These are phyloP conservation scores for Onygenales sp. DNA, from an alignment of 2,329 filamentous ascomycete species.

Conservation along the genomic window DNA sequence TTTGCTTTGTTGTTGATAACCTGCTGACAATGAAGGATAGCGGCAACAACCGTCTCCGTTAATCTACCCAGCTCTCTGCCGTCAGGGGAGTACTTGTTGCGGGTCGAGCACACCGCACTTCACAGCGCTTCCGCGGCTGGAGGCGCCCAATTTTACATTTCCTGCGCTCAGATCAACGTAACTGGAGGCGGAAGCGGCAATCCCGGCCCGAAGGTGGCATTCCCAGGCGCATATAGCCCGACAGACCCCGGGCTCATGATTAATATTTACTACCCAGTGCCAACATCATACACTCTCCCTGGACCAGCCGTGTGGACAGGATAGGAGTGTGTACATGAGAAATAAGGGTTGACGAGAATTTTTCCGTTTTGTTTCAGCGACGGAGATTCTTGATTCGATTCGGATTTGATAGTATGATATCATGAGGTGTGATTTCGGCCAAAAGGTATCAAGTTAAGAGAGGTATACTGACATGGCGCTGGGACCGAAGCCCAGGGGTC, in stretches of 20 bases:
- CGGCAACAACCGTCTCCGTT: neutral
- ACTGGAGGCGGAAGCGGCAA: slow-evolving; percentile 10
- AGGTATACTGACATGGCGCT: no score
- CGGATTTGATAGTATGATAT: no score
- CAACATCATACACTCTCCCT: slow-evolving; percentile 9
- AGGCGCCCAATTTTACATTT: slow-evolving; percentile 7
- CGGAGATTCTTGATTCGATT: no score
- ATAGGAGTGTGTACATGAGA: neutral
- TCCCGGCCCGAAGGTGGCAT: slow-evolving; percentile 10
- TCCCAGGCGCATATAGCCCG: slow-evolving; percentile 14
- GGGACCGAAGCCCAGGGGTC: no score
- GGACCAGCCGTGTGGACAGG: slow-evolving; percentile 11
- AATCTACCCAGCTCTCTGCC: slow-evolving; percentile 1
- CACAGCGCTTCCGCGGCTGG: slow-evolving; percentile 4
- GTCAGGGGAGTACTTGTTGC: slow-evolving; percentile 5
- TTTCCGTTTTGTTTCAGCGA: no score
- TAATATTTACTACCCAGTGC: slow-evolving; percentile 13
- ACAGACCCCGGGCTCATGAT: slow-evolving; percentile 13
- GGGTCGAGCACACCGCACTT: slow-evolving; percentile 6
- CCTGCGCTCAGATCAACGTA: slow-evolving; percentile 13
- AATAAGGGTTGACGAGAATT: no score
- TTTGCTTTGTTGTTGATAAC: neutral
- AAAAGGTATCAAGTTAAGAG: no score
- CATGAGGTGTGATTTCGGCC: no score
- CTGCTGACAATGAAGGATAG: neutral